phyloP scores from a whole-genome alignment of 2,329 filamentous ascomycete species.

The Penicillium corylophilum region DNA sequence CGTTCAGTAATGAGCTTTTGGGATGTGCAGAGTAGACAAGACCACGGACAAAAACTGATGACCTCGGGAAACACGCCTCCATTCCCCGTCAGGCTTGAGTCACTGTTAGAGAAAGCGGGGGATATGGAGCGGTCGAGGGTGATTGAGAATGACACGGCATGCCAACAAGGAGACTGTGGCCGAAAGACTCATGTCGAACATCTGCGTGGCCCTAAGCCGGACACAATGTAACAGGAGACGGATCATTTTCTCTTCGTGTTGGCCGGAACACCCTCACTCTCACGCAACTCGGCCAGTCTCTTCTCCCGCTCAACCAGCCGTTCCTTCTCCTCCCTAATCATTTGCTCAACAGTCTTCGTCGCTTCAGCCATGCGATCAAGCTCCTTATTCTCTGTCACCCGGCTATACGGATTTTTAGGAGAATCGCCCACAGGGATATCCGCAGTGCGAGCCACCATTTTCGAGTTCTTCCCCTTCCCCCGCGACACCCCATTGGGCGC shows the following conservation, averaged over 20 bases:
- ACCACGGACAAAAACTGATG: neutral
- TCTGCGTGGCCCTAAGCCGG: neutral
- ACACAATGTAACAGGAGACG: neutral
- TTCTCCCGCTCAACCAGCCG: slow-evolving; percentile 61
- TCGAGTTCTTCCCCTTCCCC: slow-evolving; percentile 58
- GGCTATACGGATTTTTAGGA: slow-evolving; percentile 70
- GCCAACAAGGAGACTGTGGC: neutral
- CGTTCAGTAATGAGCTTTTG: neutral
- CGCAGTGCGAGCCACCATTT: slow-evolving; percentile 63
- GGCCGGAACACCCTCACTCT: slow-evolving; percentile 44
- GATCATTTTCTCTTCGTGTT: slow-evolving; percentile 44
- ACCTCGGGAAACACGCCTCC: neutral
- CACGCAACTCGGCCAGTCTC: slow-evolving; percentile 53
- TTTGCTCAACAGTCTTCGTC: slow-evolving; percentile 57
- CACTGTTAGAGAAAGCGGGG: neutral
- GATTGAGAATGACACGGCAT: neutral
- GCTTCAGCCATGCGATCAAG: slow-evolving; percentile 63
- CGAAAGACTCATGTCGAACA: neutral
- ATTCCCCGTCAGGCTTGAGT: neutral
- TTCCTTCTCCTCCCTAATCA: slow-evolving; percentile 65
- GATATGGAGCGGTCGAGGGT: neutral
- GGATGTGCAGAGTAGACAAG: neutral
- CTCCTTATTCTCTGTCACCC: slow-evolving; percentile 68
- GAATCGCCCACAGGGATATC: slow-evolving; percentile 69
- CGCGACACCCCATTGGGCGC: slow-evolving; percentile 52